Base-by-base conservation (phyloP, 2,329 filamentous ascomycete genomes). In the Cyanodermella asteris region DNA sequence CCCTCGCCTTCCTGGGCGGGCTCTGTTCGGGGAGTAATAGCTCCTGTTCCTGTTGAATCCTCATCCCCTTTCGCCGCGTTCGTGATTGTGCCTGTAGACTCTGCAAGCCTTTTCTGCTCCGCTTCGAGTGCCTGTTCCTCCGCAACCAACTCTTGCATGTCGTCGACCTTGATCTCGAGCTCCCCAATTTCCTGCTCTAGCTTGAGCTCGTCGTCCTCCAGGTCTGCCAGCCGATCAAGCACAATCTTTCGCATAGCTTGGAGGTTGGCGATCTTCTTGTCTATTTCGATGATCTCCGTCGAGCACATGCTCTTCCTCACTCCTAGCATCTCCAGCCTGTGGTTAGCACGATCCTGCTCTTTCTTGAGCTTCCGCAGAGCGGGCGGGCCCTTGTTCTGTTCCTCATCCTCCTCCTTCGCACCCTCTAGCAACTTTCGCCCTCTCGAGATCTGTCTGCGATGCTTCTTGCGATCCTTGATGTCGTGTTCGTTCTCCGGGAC, bases 251-350 rank as follows among this genome's bases (percentile, higher is more conserved):
- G 72, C 80, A 94, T 93, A 33, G 69, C 78, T 38, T 80, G 73
- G 27, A 97, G 56, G 46, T 94, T 94, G 31, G 78, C 68, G 34
- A 97, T 84, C 50, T 94, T 97, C 51, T 75, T 82, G 51, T 97
- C 87, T 32, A 97, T 91, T 42, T 97, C 87, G 31, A 71, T 69
- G 30, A 97, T 94, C 49, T 97, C 87, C 34, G 78, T 76, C 40
- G 80, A 87, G 37, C 82, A 84, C 84, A 97, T 93, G 43, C 87
- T 91, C 50, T 97, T 97, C 31, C 87, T 67, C 33, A 94, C 69
- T 4, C 73, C 65, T 53, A 94, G 69, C 66, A 93, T 77, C 42
- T 94, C 81, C 37, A 97, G 57, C 36, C 78, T 67, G 46, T 90
- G 81, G 53, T 74, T 72, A 53, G 93, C 61, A 27, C 64, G 58